Conservation (phyloP, 2,329 filamentous ascomycete species). For the Sarocladium strictum region DNA sequence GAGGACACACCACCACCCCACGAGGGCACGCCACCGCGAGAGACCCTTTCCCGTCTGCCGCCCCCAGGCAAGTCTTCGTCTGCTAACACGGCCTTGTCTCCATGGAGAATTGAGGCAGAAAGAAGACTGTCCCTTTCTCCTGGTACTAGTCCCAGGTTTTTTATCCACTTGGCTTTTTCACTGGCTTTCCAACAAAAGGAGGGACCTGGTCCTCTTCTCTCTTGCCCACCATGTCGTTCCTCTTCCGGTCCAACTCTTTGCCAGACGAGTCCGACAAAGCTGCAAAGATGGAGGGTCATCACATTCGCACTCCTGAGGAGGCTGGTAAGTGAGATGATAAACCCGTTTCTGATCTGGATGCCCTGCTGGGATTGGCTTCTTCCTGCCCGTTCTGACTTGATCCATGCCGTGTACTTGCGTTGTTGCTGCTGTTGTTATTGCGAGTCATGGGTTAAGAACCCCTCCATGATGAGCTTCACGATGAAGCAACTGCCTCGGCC, state of each 20-base stretch:
- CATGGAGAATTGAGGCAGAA: constrained; percentile 1
- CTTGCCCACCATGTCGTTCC: constrained; percentile 27
- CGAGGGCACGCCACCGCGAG: constrained; percentile 5
- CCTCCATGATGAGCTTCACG: not conserved
- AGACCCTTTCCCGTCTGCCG: not conserved
- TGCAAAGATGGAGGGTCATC: constrained; percentile 35
- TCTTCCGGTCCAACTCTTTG: constrained; percentile 23
- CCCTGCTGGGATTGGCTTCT: not conserved
- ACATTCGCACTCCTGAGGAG: constrained; percentile 56
- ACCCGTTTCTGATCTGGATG: not conserved
- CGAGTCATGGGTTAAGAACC: not conserved
- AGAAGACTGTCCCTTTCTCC: not conserved
- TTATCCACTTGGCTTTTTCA: constrained; percentile 1
- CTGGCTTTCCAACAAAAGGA: constrained; percentile 1
- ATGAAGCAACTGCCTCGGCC: not conserved
- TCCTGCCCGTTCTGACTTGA: not conserved
- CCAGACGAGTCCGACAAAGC: constrained; percentile 17
- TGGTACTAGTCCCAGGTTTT: no score
- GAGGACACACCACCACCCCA: not conserved
- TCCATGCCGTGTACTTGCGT: not conserved
- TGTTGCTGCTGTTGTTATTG: not conserved
- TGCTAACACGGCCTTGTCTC: not conserved
- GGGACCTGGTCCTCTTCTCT: constrained; percentile 12
- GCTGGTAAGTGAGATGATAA: constrained; percentile 49
- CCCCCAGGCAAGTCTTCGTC: no score